Evolutionary conservation across 495 filamentous ascomycete genomes (phyloP).

Genomic region (Tuber indicum): DNA sequence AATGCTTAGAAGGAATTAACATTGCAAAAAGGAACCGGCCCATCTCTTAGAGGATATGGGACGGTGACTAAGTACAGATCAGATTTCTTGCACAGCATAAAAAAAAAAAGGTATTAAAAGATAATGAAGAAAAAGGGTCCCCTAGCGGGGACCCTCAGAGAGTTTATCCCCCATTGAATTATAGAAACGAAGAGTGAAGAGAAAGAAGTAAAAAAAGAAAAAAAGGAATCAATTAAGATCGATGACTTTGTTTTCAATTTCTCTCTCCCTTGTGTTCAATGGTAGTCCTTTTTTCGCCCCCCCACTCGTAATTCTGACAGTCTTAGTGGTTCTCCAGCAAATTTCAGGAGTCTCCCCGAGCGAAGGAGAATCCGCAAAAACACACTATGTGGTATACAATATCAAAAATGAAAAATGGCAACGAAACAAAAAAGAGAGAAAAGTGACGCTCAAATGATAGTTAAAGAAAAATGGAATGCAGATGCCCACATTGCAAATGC

Average conservation of each 20-base stretch:
- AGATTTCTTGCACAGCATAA: slow-evolving; percentile 20
- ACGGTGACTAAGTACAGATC: slow-evolving; percentile 24
- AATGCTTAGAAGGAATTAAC: slow-evolving; percentile 19
- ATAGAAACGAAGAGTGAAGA: slow-evolving; percentile 25
- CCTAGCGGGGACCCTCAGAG: neutral
- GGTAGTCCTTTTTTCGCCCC: slow-evolving; percentile 14
- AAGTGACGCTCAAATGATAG: slow-evolving; percentile 35
- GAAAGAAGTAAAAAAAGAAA: slow-evolving; percentile 19
- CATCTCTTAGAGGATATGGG: slow-evolving; percentile 8
- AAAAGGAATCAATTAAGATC: slow-evolving; percentile 21
- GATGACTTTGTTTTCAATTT: slow-evolving; percentile 34
- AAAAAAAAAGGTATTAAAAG: slow-evolving; percentile 26
- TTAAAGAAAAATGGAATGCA: slow-evolving; percentile 28
- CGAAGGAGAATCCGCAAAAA: slow-evolving; percentile 16
- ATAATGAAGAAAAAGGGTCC: slow-evolving; percentile 15
- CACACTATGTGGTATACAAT: slow-evolving; percentile 39
- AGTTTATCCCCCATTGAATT: slow-evolving; percentile 17
- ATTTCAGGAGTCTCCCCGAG: neutral
- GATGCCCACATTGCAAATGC: slow-evolving; percentile 35
- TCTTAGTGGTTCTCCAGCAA: slow-evolving; percentile 4
- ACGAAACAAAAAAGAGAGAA: slow-evolving; percentile 9
- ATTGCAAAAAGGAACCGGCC: slow-evolving; percentile 11
- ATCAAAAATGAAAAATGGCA: slow-evolving; percentile 30
- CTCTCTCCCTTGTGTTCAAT: slow-evolving; percentile 28
- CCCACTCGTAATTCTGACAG: slow-evolving; percentile 12